Base-by-base conservation (phyloP, 2,329 filamentous ascomycete species). In the Pseudocercospora musae region DNA sequence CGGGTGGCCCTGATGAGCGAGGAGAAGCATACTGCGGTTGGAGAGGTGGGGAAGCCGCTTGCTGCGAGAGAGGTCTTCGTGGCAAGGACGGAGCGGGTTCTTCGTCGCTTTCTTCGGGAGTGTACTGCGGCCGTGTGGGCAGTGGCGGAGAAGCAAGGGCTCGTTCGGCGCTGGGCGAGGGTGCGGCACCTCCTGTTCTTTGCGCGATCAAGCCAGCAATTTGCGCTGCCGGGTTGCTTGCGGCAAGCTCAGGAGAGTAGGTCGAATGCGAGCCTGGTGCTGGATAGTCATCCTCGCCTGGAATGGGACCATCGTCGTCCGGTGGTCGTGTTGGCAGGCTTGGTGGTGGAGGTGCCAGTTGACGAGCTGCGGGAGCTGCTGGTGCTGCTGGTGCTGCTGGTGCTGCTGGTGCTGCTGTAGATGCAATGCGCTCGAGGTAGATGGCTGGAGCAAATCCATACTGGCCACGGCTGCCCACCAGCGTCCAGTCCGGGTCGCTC, bases 371-470 rank as follows among this genome's bases (percentile, higher is more conserved):
- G n/a, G 70, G 55, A 49, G 68, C 64, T 63, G 59, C 69, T 20
- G 86, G 80, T 54, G 76, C 71, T 53, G 81, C 79, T 20, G 81
- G n/a, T n/a, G n/a, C n/a, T n/a, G n/a, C n/a, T 62, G 70, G 55
- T 49, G 68, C 64, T 63, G 59, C 69, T 20, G 86, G 80, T 54
- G 76, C 71, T 53, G 81, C 79, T 20, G 81, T 73, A 27, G 75
- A 75, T 44, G 84, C 82, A 52, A 81, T 77, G 57, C 91, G 78
- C 69, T 98, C 92, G 68, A 98, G 96, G 75, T 99, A 99, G 77
- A 98, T 99, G 63, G 94, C 86, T 3, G 95, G 95, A 58, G 91
- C 95, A 77, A 99, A 99, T 54, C 95, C 95, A 79, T 88, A 99
- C 68, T 97, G 92, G 58, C 86, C 86, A 69, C 92, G 87, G 49